Evolutionary conservation across 1,284 basidiomycete genomes (phyloP), one percentile per base, ranked within the genome.

Genomic region (Ceratobasidium sp.): DNA sequence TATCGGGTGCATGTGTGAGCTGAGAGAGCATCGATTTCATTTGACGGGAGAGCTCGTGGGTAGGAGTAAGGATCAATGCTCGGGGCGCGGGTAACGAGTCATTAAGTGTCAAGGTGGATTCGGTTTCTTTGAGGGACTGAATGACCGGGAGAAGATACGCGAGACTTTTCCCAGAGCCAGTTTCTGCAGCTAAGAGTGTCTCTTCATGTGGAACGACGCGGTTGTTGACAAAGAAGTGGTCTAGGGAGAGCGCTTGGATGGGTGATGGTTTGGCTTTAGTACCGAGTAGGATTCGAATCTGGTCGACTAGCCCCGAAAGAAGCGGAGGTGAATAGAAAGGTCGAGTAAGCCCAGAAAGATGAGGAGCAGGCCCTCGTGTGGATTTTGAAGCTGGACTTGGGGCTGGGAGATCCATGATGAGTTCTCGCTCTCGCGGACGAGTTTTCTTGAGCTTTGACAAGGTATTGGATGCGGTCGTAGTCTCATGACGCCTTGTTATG

Each of bases 91-190:
- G 81, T 33, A 46, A 46, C 7, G 44, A 15, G 15, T 46, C 44
- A 46, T 46, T 15, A 46, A 6, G 6, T 7, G 44, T 64, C 5
- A 61, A 49, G 9, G 61, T 56, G 26, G 70, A 79, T 82, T 94
- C 91, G 1, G 88, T 87, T 68, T 86, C 84, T 84, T 97, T 97
- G 81, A 97, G 87, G 77, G 89, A 87, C 81, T 96, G 93, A 2
- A 97, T 87, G 66, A 97, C 84, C 0, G 95, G 95, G 1, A 97
- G 88, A 51, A 97, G 89, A 83, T 96, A 97, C 0, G 95, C 95
- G 23, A 96, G 89, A 2, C 93, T 95, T 86, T 97, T 97, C 0
- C 95, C 95, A 0, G 94, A 95, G 9, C 95, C 95, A 0, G 95
- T 97, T 85, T 97, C 95, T 0, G 93, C 92, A 0, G 94, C 95